These are phyloP conservation scores for Ophiobolus disseminans DNA, from an alignment of 2,329 filamentous ascomycete genomes.

Conservation along the genomic window DNA sequence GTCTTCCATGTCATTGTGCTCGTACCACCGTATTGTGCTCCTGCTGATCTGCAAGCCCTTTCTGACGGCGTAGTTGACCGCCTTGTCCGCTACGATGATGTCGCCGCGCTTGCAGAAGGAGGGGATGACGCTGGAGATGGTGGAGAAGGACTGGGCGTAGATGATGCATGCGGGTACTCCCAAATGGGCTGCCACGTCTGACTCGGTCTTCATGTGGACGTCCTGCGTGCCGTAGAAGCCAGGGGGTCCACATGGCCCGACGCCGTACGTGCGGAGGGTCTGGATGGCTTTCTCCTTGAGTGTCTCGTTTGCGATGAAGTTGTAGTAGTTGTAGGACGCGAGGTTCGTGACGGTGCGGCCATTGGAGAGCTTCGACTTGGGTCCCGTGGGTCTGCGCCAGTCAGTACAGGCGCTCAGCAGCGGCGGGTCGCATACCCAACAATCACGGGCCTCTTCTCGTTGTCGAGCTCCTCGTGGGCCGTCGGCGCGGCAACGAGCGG, in stretches of 20 bases:
- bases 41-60: constrained; percentile 93
- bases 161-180: constrained; percentile 90
- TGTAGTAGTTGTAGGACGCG: constrained; percentile 96
- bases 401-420: constrained; percentile 1
- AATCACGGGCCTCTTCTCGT: constrained; percentile 85
- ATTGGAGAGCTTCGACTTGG: constrained; percentile 85
- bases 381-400: constrained; percentile 75
- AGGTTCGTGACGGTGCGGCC: constrained; percentile 93
- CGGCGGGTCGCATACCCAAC: constrained; percentile 68
- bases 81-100: constrained; percentile 93
- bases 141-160: constrained; percentile 95
- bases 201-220: constrained; percentile 95
- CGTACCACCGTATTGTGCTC: constrained; percentile 90
- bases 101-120: constrained; percentile 97
- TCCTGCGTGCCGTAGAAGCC: constrained; percentile 99
- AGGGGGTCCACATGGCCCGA: constrained; percentile 94
- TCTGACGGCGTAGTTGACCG: constrained; percentile 90
- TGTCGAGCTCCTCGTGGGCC: constrained; percentile 77
- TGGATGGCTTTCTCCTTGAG: constrained; percentile 96
- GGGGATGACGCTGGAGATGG: constrained; percentile 95
- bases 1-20: constrained; percentile 96
- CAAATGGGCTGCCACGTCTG: constrained; percentile 88
- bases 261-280: constrained; percentile 91
- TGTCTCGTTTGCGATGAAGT: constrained; percentile 89
- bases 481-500: constrained; percentile 81